A percentile compares a stretch with the other conserved stretches of the same genome.
These are phyloP conservation scores for Pichia cephalocereana DNA, from an alignment of 805 yeast genomes.

Conservation along the genomic window DNA sequence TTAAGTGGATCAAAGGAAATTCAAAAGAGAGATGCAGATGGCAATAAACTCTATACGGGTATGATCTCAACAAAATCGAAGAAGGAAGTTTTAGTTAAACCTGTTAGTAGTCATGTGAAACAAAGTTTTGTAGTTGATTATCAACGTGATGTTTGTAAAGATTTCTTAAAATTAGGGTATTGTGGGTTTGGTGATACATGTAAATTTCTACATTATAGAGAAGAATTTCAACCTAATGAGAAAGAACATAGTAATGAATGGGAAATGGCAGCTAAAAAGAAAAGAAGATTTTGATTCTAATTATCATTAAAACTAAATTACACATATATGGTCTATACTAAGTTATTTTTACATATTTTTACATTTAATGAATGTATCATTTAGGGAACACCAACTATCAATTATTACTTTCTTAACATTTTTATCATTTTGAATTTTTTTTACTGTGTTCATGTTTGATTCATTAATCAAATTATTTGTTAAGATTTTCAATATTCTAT, in stretches of 20 bases:
- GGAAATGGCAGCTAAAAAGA: slow-evolving; percentile 13
- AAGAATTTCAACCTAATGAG: slow-evolving; percentile 49
- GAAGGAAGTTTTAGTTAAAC: slow-evolving; percentile 14
- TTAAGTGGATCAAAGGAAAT: background rate
- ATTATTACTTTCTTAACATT: background rate
- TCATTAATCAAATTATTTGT: background rate
- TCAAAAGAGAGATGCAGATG: slow-evolving; percentile 14
- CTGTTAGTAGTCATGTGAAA: slow-evolving; percentile 38
- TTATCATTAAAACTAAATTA: too few species aligned
- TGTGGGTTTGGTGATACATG: slow-evolving; percentile 98
- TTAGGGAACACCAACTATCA: background rate
- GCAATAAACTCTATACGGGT: slow-evolving; percentile 24
- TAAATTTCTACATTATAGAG: slow-evolving; percentile 86
- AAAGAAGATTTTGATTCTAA: slow-evolving; percentile 14
- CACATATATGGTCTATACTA: background rate
- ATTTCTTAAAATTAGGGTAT: slow-evolving; percentile 80
- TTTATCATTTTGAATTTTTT: background rate
- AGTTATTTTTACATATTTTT: background rate
- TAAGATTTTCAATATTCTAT: slow-evolving; percentile 1
- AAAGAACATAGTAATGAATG: slow-evolving; percentile 3
- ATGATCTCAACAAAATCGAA: slow-evolving; percentile 7
- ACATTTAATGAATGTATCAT: background rate
- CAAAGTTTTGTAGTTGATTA: slow-evolving; percentile 71
- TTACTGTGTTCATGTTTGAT: background rate
- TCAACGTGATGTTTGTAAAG: slow-evolving; percentile 92